Evolutionary conservation across 2,329 filamentous ascomycete species (phyloP).

Genomic region (Ceratocystis lukuohia): DNA sequence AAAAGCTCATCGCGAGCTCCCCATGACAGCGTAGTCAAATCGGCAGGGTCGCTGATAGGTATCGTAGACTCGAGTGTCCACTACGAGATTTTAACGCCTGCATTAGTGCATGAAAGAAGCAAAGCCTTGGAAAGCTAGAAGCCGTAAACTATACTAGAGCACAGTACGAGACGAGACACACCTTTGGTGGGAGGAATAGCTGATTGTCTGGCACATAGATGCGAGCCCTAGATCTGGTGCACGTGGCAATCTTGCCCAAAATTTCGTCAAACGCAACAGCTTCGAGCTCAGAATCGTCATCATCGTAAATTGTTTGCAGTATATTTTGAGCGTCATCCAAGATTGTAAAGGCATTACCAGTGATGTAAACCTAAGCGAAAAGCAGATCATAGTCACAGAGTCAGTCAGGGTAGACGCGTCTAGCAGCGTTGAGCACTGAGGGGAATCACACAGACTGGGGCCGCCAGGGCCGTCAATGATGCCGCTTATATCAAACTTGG

Average conservation of each 20-base stretch:
- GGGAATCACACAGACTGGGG: not conserved
- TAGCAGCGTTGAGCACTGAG: not conserved
- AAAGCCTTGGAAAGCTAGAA: not conserved
- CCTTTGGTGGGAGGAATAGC: constrained; percentile 10
- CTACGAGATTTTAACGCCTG: constrained; percentile 26
- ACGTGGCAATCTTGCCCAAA: constrained; percentile 73
- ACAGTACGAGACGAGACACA: not conserved
- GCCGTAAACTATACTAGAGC: not conserved
- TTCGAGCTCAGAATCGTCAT: constrained; percentile 54
- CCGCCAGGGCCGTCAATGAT: not conserved
- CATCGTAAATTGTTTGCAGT: constrained; percentile 81
- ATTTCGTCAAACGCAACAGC: constrained; percentile 69
- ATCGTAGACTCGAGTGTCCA: constrained; percentile 54
- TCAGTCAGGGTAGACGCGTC: not conserved
- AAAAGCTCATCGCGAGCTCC: constrained; percentile 74
- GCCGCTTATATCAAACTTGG: not conserved
- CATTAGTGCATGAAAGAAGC: not conserved
- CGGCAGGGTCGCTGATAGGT: constrained; percentile 29
- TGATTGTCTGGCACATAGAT: constrained; percentile 57
- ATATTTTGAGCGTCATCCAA: constrained; percentile 61
- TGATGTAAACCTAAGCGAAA: constrained; percentile 61
- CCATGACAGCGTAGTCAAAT: constrained; percentile 56
- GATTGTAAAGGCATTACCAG: constrained; percentile 74
- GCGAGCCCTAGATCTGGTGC: constrained; percentile 52
- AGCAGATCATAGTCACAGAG: not conserved